Conservation (phyloP, 139 green algal genomes). For the Micromonas pusilla region DNA sequence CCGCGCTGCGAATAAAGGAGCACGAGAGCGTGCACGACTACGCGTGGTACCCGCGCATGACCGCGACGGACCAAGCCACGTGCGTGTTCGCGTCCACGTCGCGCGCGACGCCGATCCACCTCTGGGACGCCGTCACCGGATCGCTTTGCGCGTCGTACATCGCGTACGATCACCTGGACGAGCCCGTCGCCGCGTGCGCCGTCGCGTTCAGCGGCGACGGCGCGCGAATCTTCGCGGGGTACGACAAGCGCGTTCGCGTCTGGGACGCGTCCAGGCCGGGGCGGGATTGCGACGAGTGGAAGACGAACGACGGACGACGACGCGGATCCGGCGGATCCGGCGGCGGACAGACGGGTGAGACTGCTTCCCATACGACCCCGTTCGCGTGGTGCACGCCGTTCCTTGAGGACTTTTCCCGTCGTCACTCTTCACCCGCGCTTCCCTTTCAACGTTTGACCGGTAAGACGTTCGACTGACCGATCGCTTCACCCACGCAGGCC, state of each 20-base stretch:
- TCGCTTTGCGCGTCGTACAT: conserved; percentile 50
- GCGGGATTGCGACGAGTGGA: conserved; percentile 42
- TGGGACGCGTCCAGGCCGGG: conserved; percentile 68
- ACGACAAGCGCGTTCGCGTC: conserved; percentile 50
- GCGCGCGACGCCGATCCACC: conserved; percentile 68
- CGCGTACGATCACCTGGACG: conserved; percentile 75
- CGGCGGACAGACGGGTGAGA: too few relatives aligned
- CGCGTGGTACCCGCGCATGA: conserved; percentile 59
- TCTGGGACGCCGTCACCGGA: conserved; percentile 65
- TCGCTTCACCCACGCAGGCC: conserved; percentile 45
- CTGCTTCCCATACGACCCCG: too few relatives aligned
- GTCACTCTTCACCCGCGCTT: too few relatives aligned
- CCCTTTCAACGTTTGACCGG: too few relatives aligned
- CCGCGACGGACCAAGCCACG: conserved; percentile 47
- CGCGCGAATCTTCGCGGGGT: conserved; percentile 50
- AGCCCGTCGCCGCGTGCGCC: conserved; percentile 64
- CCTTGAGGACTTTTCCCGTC: too few relatives aligned
- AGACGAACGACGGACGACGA: conserved; percentile 37
- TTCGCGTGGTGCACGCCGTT: too few relatives aligned
- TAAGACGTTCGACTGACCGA: too few relatives aligned
- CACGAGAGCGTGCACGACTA: conserved; percentile 76
- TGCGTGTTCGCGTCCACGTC: conserved; percentile 70
- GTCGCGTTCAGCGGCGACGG: conserved; percentile 62
- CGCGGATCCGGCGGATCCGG: conserved; percentile 6
- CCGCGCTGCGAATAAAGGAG: conserved; percentile 49